Conservation (phyloP, 768 basidiomycete species). For the Leccinum imitatum region DNA sequence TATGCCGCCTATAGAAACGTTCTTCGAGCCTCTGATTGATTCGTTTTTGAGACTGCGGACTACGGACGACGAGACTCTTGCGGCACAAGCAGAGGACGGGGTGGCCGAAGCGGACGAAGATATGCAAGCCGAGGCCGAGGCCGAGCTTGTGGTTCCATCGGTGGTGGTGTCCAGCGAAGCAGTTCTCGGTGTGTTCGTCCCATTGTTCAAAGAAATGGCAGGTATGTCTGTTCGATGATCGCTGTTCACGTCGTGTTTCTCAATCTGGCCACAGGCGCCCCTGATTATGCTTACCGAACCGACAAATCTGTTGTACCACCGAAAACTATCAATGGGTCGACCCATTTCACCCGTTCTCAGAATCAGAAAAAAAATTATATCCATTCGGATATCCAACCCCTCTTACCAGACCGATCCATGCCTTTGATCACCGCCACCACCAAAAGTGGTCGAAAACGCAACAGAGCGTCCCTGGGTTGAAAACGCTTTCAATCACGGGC, state of each 20-base stretch:
- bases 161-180: conserved; percentile 41
- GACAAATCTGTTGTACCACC: conserved; percentile 6
- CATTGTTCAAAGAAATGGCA: conserved; percentile 58
- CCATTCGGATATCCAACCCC: conserved; percentile 14
- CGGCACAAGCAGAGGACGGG: conserved; percentile 19
- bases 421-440: conserved; percentile 14
- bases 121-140: conserved; percentile 41
- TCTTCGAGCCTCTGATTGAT: conserved; percentile 67
- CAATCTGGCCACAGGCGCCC: conserved; percentile 14
- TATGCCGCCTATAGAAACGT: conserved; percentile 65
- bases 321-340: conserved; percentile 18
- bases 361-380: conserved; percentile 29
- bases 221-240: conserved; percentile 31
- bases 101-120: conserved; percentile 40
- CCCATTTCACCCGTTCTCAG: conserved; percentile 14
- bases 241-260: background rate
- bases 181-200: conserved; percentile 60
- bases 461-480: conserved; percentile 32
- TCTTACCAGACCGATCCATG: conserved; percentile 13
- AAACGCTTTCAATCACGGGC: conserved; percentile 12
- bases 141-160: conserved; percentile 23
- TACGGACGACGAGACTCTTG: conserved; percentile 17
- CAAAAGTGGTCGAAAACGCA: conserved; percentile 34
- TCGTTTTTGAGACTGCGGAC: conserved; percentile 42
- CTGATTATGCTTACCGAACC: conserved; percentile 26